Evolutionary conservation across 2,329 filamentous ascomycete genomes (phyloP), one percentile per base, ranked within the genome.

Genomic region (Aureobasidium mangrovei): DNA sequence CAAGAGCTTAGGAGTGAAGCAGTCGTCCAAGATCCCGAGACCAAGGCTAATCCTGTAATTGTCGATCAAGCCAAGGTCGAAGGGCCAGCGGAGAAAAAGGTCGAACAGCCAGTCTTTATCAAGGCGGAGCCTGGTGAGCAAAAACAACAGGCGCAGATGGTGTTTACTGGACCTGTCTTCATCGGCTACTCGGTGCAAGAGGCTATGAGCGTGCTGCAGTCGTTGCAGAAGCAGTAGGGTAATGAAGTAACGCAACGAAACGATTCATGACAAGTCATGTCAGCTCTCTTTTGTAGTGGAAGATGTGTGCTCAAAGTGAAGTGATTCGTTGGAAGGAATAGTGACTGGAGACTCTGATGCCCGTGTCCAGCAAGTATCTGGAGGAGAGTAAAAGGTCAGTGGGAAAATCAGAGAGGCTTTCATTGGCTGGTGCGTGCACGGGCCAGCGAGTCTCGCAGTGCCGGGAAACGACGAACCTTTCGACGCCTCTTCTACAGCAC

Each of bases 161-260:
- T 94, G 0, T 95, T 96, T 65, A 95, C 88, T 7, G 91, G 91
- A 0, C 91, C 91, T 0, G 90, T 96, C 0, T 96, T 96, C 65
- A 88, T 97, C 62, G 91, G 91, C 0, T 96, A 95, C 64, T 83
- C 85, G 7, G 80, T 89, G 58, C 88, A 94, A 57, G 84, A 94
- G 66, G 86, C 88, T n/a, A 79, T 88, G 27, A 77, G 81, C 53
- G 78, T 94, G 49, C 79, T 94, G 74, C 83, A 86, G 61, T 62
- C 64, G 9, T 24, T 41, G 40, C 39, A 55, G 28, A 35, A 39
- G 7, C 28, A 42, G 3, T 42, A 54, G 35, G 48, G 9, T 54
- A 36, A 42, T 12, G 43, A 54, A 36, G n/a, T 26, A 54, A 46
- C 24, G 53, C 36, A n/a, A 40, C 24, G 53, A 54, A 41, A 45